These are phyloP conservation scores for Phytophthora brassicae DNA, from an alignment of 352 stramenopile species.

Conservation along the genomic window DNA sequence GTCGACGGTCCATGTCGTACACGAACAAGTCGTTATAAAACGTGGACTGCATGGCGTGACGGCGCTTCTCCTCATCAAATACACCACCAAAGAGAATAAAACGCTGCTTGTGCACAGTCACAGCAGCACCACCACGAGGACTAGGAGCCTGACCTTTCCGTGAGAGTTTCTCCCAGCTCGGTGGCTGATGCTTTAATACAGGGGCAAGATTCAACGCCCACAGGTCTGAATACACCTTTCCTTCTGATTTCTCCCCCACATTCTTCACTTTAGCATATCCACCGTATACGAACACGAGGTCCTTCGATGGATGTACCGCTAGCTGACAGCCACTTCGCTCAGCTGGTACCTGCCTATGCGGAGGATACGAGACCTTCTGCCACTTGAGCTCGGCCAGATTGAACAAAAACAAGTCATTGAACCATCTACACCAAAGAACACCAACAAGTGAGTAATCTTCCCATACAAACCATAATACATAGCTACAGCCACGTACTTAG, in stretches of 20 bases:
- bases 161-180: conserved; percentile 94
- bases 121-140: conserved; percentile 73
- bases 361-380: conserved; percentile 77
- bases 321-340: conserved; percentile 85
- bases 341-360: conserved; percentile 59
- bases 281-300: conserved; percentile 93
- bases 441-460: background rate
- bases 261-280: conserved; percentile 96
- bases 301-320: conserved; percentile 81
- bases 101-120: conserved; percentile 93
- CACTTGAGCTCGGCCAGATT: conserved; percentile 90
- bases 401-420: conserved; percentile 95
- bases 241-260: conserved; percentile 89
- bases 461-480: background rate
- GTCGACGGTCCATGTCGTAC: conserved; percentile 95
- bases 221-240: conserved; percentile 94
- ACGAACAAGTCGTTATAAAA: conserved; percentile 98
- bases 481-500: conserved; percentile 54
- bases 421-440: conserved; percentile 64
- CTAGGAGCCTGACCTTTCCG: conserved; percentile 85
- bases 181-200: conserved; percentile 86
- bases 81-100: conserved; percentile 97
- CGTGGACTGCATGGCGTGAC: conserved; percentile 82
- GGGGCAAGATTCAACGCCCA: conserved; percentile 94
- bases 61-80: conserved; percentile 89